Evolutionary conservation across 176 grass and related monocot genomes (phyloP).

Genomic region (Bothriochloa decipiens): DNA sequence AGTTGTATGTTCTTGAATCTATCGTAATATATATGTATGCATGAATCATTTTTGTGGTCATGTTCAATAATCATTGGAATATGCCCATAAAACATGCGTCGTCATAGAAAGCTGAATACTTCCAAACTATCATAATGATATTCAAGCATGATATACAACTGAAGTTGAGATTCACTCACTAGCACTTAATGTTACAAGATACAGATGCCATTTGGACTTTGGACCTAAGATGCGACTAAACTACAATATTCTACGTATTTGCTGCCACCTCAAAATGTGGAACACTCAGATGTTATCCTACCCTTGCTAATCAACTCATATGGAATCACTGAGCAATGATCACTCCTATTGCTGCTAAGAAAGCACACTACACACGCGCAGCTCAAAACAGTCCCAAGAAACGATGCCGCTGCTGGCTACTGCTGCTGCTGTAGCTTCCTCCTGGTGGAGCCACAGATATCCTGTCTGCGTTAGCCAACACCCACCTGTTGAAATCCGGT

Average conservation of each 20-base stretch:
- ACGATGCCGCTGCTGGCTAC: slow-evolving; percentile 38
- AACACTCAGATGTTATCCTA: slow-evolving; percentile 40
- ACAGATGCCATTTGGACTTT: slow-evolving; percentile 11
- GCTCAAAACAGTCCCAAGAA: slow-evolving; percentile 65
- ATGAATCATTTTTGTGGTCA: too few relatives aligned
- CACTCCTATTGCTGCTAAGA: slow-evolving; percentile 6
- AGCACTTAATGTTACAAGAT: slow-evolving; percentile 34
- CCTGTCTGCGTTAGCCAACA: slow-evolving; percentile 62
- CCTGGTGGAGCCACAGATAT: slow-evolving; percentile 63
- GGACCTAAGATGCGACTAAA: background rate
- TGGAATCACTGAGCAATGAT: background rate
- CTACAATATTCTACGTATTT: slow-evolving; percentile 36
- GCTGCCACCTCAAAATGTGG: slow-evolving; percentile 36
- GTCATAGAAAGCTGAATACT: too few relatives aligned
- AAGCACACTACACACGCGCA: slow-evolving; percentile 10
- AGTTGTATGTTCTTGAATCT: too few relatives aligned
- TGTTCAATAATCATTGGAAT: too few relatives aligned
- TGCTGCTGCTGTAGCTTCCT: slow-evolving; percentile 46
- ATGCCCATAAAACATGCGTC: too few relatives aligned
- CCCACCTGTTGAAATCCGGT: slow-evolving; percentile 85
- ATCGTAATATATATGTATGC: too few relatives aligned
- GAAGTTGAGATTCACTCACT: slow-evolving; percentile 5
- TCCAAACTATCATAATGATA: too few relatives aligned
- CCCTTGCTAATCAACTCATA: slow-evolving; percentile 18
- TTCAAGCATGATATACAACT: background rate